Conservation (phyloP, 2,329 filamentous ascomycete species). For the Fusarium kyushuense region DNA sequence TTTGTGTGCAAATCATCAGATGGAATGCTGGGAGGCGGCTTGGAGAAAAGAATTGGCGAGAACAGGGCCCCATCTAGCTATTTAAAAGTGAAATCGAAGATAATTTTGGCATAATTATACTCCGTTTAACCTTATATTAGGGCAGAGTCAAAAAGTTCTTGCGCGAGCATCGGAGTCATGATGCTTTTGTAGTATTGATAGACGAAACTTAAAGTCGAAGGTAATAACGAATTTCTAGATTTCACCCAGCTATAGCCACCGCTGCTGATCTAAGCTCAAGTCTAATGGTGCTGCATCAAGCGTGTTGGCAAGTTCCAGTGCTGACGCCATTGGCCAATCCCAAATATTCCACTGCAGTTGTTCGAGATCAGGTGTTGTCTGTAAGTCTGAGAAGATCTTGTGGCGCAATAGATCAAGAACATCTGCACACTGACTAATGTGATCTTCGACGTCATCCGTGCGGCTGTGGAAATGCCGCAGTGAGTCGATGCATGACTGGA, state of each 20-base stretch:
- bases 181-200: too few relatives aligned
- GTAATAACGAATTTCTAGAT: too few relatives aligned
- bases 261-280: constrained; percentile 13
- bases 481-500: constrained; percentile 30
- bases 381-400: constrained; percentile 37
- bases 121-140: too few relatives aligned
- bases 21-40: too few relatives aligned
- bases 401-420: constrained; percentile 36
- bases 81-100: too few relatives aligned
- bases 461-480: constrained; percentile 17
- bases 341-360: constrained; percentile 46
- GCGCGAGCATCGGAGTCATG: too few relatives aligned
- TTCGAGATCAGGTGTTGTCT: constrained; percentile 19
- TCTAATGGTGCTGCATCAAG: constrained; percentile 43
- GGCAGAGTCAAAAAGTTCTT: too few relatives aligned
- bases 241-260: constrained; percentile 35
- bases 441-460: constrained; percentile 26
- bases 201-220: too few relatives aligned
- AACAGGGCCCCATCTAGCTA: too few relatives aligned
- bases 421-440: constrained; percentile 38
- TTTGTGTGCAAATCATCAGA: too few relatives aligned
- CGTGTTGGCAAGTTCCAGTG: constrained; percentile 43
- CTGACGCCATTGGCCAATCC: constrained; percentile 48
- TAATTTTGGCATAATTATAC: too few relatives aligned
- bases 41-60: too few relatives aligned